These are phyloP conservation scores for Lactifluus piperatus DNA, from an alignment of 768 basidiomycete genomes.

Conservation along the genomic window DNA sequence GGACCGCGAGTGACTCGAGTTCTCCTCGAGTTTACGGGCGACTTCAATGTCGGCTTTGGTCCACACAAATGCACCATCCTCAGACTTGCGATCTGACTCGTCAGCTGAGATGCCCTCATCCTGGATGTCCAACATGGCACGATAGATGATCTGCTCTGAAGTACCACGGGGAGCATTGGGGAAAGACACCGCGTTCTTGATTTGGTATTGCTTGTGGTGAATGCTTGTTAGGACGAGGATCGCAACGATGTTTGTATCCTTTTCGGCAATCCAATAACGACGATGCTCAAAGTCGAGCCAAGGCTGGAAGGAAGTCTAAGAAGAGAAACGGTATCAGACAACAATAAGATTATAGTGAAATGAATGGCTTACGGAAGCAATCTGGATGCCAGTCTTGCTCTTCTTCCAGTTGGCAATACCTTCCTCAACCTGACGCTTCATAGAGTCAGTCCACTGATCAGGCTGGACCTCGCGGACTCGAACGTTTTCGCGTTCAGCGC, in stretches of 20 bases:
- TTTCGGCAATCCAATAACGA: conserved; percentile 46
- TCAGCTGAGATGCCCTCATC: conserved; percentile 22
- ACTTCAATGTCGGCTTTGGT: conserved; percentile 1
- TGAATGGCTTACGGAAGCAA: conserved; percentile 24
- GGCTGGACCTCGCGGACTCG: conserved; percentile 36
- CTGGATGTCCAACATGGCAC: conserved; percentile 36
- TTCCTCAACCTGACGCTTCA: conserved; percentile 39
- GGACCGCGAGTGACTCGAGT: conserved; percentile 2
- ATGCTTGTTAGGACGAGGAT: conserved; percentile 45
- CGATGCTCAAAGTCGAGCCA: conserved; percentile 50
- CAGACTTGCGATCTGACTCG: not conserved
- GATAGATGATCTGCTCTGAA: conserved; percentile 43
- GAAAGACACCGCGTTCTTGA: conserved; percentile 50
- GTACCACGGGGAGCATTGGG: conserved; percentile 45
- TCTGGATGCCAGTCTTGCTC: conserved; percentile 46
- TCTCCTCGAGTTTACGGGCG: not conserved
- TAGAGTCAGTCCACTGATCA: conserved; percentile 35
- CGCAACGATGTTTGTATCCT: conserved; percentile 34
- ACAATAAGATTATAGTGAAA: accelerated
- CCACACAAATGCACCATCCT: conserved; percentile 1
- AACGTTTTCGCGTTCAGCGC: conserved; percentile 48
- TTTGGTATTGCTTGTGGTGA: conserved; percentile 37
- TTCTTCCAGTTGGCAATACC: conserved; percentile 51
- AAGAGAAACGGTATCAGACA: not conserved
- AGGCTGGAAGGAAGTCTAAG: conserved; percentile 38